Percentiles rank a stretch among this genome's conserved stretches.
Conservation (phyloP, 805 yeast species). For the Dipodascopsis tothii region DNA sequence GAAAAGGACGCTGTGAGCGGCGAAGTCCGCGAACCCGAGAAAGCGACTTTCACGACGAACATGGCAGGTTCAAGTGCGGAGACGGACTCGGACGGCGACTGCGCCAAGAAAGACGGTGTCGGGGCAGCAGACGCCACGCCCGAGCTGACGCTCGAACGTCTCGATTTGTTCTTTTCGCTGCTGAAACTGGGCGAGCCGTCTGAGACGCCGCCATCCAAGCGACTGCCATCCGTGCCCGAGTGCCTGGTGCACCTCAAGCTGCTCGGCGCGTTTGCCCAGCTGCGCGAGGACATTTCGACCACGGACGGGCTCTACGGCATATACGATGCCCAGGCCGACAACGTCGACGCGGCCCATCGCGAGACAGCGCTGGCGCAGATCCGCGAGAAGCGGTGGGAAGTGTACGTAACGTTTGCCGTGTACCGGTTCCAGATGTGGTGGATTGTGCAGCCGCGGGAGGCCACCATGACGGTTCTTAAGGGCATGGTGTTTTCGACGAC, state of each 20-base stretch:
- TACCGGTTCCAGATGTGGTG: constrained; percentile 11
- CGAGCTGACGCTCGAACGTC: background rate
- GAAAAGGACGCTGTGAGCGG: no score
- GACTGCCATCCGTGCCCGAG: background rate
- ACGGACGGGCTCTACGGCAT: background rate
- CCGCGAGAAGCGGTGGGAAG: constrained; percentile 6
- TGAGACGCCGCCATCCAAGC: no score
- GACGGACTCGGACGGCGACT: no score
- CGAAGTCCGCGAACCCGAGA: no score
- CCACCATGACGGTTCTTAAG: background rate
- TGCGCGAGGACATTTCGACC: constrained; percentile 1
- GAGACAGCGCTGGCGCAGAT: constrained; percentile 1
- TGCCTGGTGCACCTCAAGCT: constrained; percentile 1
- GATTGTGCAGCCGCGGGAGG: no score
- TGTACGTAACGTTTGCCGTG: constrained; percentile 9
- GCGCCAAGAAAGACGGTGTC: no score
- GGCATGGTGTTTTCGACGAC: background rate
- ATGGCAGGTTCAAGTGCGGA: no score
- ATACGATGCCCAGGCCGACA: no score
- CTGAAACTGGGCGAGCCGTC: background rate
- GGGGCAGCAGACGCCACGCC: no score
- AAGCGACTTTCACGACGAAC: no score
- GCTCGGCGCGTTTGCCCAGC: constrained; percentile 1
- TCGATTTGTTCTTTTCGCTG: background rate
- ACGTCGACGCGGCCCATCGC: background rate